These are phyloP conservation scores for Cardiosporidium cionae DNA, from an alignment of 169 alveolate species.

Conservation along the genomic window DNA sequence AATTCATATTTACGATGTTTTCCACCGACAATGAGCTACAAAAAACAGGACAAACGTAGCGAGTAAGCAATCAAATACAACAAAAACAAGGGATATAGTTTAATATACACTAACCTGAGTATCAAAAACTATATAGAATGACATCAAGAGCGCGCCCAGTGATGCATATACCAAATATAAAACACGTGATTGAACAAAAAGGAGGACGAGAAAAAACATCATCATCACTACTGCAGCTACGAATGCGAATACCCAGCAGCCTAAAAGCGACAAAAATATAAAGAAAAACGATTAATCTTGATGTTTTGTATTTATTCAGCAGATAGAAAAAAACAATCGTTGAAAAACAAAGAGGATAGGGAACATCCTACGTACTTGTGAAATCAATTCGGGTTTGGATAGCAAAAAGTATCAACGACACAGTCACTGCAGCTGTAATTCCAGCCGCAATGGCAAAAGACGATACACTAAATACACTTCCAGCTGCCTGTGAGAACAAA, in stretches of 20 bases:
- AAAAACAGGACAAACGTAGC: slow-evolving; percentile 50
- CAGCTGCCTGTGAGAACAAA: too few relatives aligned
- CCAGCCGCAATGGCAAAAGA: slow-evolving; percentile 53
- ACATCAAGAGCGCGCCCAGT: not conserved
- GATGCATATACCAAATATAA: not conserved
- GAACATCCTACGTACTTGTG: slow-evolving; percentile 67
- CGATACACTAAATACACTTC: too few relatives aligned
- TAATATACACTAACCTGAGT: not conserved
- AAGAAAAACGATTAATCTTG: not conserved
- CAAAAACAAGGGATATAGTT: too few relatives aligned
- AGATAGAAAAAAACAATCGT: too few relatives aligned
- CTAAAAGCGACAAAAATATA: not conserved
- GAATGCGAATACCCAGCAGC: not conserved
- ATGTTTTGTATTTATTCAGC: not conserved
- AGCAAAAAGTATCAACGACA: slow-evolving; percentile 57
- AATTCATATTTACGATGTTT: slow-evolving; percentile 63
- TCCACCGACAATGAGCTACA: slow-evolving; percentile 77
- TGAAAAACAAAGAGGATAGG: too few relatives aligned
- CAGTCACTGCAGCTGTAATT: slow-evolving; percentile 47
- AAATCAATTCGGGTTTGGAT: slow-evolving; percentile 63
- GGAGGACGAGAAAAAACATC: not conserved
- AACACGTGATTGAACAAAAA: not conserved
- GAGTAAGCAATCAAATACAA: slow-evolving; percentile 39
- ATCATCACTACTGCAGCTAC: not conserved
- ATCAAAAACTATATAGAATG: not conserved